Conservation (phyloP, 140 eudicot genomes). For the Ambrosia hybrid region DNA sequence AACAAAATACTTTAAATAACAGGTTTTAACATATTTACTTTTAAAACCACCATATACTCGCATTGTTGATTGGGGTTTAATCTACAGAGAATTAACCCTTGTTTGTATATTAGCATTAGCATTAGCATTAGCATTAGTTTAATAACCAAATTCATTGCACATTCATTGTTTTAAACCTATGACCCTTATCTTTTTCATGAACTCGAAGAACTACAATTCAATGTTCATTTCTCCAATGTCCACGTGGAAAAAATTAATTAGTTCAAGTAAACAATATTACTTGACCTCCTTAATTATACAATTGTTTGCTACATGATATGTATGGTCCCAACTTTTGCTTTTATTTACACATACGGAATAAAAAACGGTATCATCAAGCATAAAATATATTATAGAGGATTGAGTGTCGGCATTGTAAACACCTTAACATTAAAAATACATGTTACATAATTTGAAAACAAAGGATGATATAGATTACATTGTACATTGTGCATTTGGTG, state of each 20-base stretch:
- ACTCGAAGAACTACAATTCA: background rate
- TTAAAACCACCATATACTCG: too few relatives aligned
- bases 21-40: too few relatives aligned
- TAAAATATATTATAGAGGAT: slow-evolving; percentile 2
- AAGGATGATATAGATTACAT: slow-evolving; percentile 15
- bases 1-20: too few relatives aligned
- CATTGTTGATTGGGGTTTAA: too few relatives aligned
- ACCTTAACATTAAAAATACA: background rate
- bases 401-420: slow-evolving; percentile 8
- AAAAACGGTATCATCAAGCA: slow-evolving; percentile 2
- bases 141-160: background rate
- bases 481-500: slow-evolving; percentile 20
- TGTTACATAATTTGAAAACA: too few relatives aligned
- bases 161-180: too few relatives aligned
- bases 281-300: background rate
- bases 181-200: background rate
- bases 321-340: slow-evolving; percentile 10
- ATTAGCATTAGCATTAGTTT: too few relatives aligned
- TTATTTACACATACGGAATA: background rate
- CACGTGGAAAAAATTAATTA: background rate
- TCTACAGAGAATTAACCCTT: too few relatives aligned
- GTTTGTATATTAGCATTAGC: too few relatives aligned
- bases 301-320: slow-evolving; percentile 4
- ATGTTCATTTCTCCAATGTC: background rate
- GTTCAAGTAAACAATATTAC: background rate